These are phyloP conservation scores for Salix brachista DNA, from an alignment of 345 rosid species.

Conservation along the genomic window DNA sequence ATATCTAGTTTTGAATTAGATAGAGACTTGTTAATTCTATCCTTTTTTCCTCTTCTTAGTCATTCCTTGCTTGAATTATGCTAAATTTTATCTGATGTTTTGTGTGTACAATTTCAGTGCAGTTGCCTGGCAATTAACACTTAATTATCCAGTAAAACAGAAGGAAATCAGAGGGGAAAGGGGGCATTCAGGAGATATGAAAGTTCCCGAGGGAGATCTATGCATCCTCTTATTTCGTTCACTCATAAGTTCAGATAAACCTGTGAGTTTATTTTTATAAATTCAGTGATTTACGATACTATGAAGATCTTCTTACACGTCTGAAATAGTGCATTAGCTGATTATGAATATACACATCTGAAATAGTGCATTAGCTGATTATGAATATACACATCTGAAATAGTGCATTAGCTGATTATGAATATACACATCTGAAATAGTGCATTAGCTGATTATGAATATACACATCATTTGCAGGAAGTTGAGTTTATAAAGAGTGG, in stretches of 20 bases:
- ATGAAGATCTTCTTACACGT: not conserved
- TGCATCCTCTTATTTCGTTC: slow-evolving; percentile 77
- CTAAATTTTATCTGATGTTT: not conserved
- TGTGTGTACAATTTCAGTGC: slow-evolving; percentile 50
- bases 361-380: not conserved
- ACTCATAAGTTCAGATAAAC: slow-evolving; percentile 67
- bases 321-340: not conserved
- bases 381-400: not conserved
- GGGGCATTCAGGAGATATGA: slow-evolving; percentile 20
- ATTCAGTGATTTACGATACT: not conserved
- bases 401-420: no score
- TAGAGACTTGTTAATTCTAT: no score
- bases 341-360: not conserved
- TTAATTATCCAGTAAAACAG: slow-evolving; percentile 46
- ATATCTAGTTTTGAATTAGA: not conserved
- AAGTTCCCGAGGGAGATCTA: slow-evolving; percentile 44
- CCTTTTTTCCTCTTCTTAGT: no score
- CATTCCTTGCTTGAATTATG: not conserved
- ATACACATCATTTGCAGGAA: slow-evolving; percentile 46
- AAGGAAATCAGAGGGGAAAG: slow-evolving; percentile 34
- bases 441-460: not conserved
- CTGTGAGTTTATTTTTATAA: slow-evolving; percentile 38
- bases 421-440: no score
- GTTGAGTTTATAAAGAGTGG: slow-evolving; percentile 84
- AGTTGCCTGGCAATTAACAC: slow-evolving; percentile 86